Evolutionary conservation across 306 rosid species (phyloP), one percentile per base, ranked within the genome.

Genomic region (Pyrus betulifolia): DNA sequence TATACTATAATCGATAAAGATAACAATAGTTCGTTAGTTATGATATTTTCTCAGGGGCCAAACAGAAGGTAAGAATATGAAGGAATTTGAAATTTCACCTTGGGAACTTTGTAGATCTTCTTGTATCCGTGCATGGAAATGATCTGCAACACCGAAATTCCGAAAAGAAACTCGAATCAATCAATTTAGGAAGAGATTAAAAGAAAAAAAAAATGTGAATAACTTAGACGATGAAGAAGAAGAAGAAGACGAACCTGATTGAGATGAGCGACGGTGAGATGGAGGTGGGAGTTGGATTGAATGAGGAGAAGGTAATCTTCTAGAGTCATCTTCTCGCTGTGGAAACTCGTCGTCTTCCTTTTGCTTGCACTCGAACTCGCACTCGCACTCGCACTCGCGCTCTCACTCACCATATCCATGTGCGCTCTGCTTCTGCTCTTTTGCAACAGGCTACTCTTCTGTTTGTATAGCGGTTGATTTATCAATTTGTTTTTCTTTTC

Each of bases 111-210:
- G 74, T 82, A 79, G 11, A 88, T 71, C 79, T 84, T 91, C 91
- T 72, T 88, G 91, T 88, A 89, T 30, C 96, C 97, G 81, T 91
- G 96, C 86, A 91, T 85, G 30, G 62, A 33, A 76, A 91, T 80
- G 79, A 93, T 86, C 93, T 89, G 83, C 25, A 25, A 40, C 58
- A n/a, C 18, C 59, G 8, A 19, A 70, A 28, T 18, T 49, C 10
- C n/a, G 21, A 3, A 45, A 69, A 35, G 5, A 23, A 74, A 7
- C 18, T 67, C 33, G 52, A 59, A 55, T 75, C 4, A 52, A 25
- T 11, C 18, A 6, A 23, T 33, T 33, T 2, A 13, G 8, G 51
- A 45, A 6, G 14, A 13, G 4, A 55, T 4, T 0, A 17, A 49
- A 49, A 49, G 18, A 18, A 28, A 18, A 27, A 18, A 27, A 28